A percentile compares a stretch with the other conserved stretches of the same genome.
Evolutionary conservation across 2,329 filamentous ascomycete genomes (phyloP).

Genomic region (Calonectria honghensis): DNA sequence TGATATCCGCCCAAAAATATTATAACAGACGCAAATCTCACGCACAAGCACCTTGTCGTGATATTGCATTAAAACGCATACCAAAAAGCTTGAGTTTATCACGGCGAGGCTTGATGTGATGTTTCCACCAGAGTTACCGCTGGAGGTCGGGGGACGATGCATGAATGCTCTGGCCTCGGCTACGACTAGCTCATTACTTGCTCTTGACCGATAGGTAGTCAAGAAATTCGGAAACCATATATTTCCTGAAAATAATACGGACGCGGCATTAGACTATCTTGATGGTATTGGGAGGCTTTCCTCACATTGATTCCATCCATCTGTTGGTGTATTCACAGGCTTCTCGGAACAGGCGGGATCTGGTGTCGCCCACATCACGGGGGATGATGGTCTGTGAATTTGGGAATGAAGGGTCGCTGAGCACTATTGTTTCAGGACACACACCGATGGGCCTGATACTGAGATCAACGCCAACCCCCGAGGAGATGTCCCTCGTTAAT

Average conservation of each 20-base stretch:
- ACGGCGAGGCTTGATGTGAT: no score
- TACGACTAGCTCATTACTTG: background rate
- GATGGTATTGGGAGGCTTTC: background rate
- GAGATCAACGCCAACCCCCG: no score
- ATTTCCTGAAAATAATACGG: background rate
- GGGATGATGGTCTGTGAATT: background rate
- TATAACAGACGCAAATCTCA: background rate
- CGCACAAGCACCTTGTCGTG: background rate
- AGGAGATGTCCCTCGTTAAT: background rate
- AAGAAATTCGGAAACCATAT: background rate
- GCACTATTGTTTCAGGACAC: background rate
- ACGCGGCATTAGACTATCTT: background rate
- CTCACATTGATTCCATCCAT: background rate
- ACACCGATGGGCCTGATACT: background rate
- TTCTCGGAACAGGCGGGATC: conserved; percentile 8
- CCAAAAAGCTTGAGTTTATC: background rate
- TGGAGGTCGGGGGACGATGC: background rate
- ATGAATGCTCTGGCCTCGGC: background rate
- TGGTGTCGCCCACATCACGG: background rate
- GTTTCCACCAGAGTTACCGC: background rate
- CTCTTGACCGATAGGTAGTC: background rate
- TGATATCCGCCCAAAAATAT: background rate
- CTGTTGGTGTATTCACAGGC: background rate
- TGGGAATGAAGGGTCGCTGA: background rate
- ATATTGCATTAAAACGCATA: background rate